Base-by-base conservation (phyloP, 2,329 filamentous ascomycete species). In the Cordyceps javanica region DNA sequence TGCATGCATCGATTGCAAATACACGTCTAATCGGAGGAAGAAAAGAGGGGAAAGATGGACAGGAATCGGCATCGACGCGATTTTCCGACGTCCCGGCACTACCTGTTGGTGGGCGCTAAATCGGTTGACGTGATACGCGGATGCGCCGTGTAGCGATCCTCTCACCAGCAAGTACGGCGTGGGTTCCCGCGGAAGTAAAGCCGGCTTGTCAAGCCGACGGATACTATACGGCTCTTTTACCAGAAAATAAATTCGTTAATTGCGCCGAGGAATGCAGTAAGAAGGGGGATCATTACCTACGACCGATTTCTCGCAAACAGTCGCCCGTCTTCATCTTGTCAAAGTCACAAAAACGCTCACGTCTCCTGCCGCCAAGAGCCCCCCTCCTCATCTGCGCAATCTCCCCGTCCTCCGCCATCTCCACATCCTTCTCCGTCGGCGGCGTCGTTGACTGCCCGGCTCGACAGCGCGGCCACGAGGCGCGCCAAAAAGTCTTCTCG, bases 381-480 rank as follows among this genome's bases (percentile, higher is more conserved):
- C n/a, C 42, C 42, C 23, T 45, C 13, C 23, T 45, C 42, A 45
- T 25, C 42, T 45, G 42, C 42, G 23, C 23, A 11, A 45, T 45
- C 42, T 45, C 42, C 42, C 13, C 23, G 42, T 42, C n/a, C 39
- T 42, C 23, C 39, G 39, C 39, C 5, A 16, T 21, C 38, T 21
- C 38, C 14, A 13, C 61, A 11, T 74, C 14, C 44, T 30, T 28
- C 25, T n/a, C 44, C 44, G 44, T 48, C 44, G 11, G 44, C 14
- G 14, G 26, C 44, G 16, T 48, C 11, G 44, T 6, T 25, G 26
- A 9, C 28, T 30, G 14, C 44, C 16, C 26, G 25, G 44, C 44
- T 48, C 44, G 44, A 48, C 44, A 48, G 44, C 44, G 25, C 44
- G 25, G 5, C 25, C 44, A 28, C 5, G 25, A 46, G 23, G 44